A percentile compares a stretch with the other conserved stretches of the same genome.
Evolutionary conservation across 257 asterid genomes (phyloP).

Genomic region (Haberlea rhodopensis): DNA sequence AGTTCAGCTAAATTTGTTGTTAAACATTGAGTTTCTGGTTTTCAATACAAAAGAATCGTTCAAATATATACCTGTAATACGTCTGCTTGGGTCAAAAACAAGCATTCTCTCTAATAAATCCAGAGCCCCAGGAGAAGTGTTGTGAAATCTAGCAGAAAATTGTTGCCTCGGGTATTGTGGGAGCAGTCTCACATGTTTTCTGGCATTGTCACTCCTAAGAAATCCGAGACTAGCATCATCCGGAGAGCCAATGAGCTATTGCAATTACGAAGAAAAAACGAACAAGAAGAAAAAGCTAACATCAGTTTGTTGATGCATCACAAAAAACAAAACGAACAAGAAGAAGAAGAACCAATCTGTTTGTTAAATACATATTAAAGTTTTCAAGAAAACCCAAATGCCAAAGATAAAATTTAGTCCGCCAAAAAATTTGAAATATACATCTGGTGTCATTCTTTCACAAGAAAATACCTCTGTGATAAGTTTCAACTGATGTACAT

Average conservation of each 20-base stretch:
- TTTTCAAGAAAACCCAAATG: not conserved
- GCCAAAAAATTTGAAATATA: not conserved
- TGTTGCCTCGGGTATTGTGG: slow-evolving; percentile 56
- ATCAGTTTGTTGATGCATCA: not conserved
- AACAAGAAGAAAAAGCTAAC: slow-evolving; percentile 5
- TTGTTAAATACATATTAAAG: not conserved
- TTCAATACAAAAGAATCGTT: not conserved
- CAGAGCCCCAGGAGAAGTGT: slow-evolving; percentile 52
- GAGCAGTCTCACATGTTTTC: slow-evolving; percentile 55
- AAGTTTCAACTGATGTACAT: slow-evolving; percentile 95
- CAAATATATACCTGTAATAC: slow-evolving; percentile 44
- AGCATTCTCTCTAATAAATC: slow-evolving; percentile 59
- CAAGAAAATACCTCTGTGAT: slow-evolving; percentile 68
- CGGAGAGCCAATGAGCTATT: slow-evolving; percentile 60
- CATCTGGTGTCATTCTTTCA: not conserved
- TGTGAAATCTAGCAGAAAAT: slow-evolving; percentile 44
- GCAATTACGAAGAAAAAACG: not conserved
- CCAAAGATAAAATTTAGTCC: not conserved
- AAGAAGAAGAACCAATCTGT: no score
- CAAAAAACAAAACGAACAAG: not conserved
- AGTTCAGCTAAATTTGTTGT: not conserved
- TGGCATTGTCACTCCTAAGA: slow-evolving; percentile 53
- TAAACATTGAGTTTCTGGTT: not conserved
- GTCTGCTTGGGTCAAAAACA: slow-evolving; percentile 53
- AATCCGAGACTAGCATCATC: slow-evolving; percentile 61